Percentiles rank a stretch among this genome's conserved stretches.
These are phyloP conservation scores for Venturiaceae sp. DNA, from an alignment of 2,329 filamentous ascomycete genomes.

Conservation along the genomic window DNA sequence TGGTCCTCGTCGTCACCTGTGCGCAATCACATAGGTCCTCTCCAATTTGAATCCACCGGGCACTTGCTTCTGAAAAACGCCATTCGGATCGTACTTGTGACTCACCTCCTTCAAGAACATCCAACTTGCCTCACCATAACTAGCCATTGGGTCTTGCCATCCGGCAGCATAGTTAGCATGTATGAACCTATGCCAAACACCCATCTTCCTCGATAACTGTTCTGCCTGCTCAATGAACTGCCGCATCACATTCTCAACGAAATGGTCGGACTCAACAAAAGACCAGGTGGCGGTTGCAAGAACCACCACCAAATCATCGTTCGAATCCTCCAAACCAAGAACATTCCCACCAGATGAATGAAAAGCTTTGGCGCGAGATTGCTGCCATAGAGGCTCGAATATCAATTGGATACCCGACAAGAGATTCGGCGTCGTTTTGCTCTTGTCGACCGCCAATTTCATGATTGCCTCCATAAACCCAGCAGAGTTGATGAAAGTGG, in stretches of 20 bases:
- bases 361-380: slow-evolving; percentile 7
- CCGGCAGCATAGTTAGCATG: slow-evolving; percentile 26
- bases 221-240: slow-evolving; percentile 13
- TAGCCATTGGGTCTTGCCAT: slow-evolving; percentile 24
- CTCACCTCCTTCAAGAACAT: slow-evolving; percentile 19
- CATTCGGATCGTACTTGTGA: slow-evolving; percentile 23
- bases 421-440: background rate
- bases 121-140: slow-evolving; percentile 20
- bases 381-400: slow-evolving; percentile 1
- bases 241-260: slow-evolving; percentile 10
- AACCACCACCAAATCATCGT: slow-evolving; percentile 15
- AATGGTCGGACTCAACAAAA: too few species aligned
- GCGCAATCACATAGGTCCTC: too few species aligned
- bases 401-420: background rate
- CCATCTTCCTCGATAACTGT: background rate
- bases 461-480: slow-evolving; percentile 13
- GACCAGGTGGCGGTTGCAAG: slow-evolving; percentile 11
- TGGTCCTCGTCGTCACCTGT: too few species aligned
- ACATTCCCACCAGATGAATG: slow-evolving; percentile 13
- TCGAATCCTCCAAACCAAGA: slow-evolving; percentile 12
- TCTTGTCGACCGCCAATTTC: slow-evolving; percentile 11
- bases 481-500: slow-evolving; percentile 14
- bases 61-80: slow-evolving; percentile 17
- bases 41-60: slow-evolving; percentile 7
- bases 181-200: slow-evolving; percentile 8